Percentiles rank a stretch among this genome's conserved stretches.
phyloP scores from a whole-genome alignment of 371 early-diverging fungal species.

The Mycotypha africana region DNA sequence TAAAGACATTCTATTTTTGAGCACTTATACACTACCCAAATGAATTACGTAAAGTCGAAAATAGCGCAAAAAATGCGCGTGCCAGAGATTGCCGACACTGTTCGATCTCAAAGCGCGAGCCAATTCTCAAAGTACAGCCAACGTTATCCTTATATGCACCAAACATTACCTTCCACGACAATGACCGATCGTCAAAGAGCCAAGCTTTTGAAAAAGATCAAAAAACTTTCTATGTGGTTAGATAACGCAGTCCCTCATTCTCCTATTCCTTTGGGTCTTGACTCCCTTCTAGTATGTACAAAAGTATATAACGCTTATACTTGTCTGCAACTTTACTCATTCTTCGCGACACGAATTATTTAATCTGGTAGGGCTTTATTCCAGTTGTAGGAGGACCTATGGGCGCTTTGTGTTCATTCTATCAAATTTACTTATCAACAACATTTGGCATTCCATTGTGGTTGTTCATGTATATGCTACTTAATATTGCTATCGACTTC shows the following conservation, averaged over 20 bases:
- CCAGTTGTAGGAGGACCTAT: slow-evolving; percentile 34
- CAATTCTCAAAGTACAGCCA: slow-evolving; percentile 9
- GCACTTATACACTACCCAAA: neutral
- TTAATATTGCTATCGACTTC: slow-evolving; percentile 30
- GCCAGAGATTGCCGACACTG: slow-evolving; percentile 15
- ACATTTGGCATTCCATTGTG: slow-evolving; percentile 42
- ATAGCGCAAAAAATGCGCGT: slow-evolving; percentile 19
- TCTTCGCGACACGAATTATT: no score
- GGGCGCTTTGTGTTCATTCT: slow-evolving; percentile 20
- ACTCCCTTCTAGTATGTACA: slow-evolving; percentile 31
- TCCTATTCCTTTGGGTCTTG: slow-evolving; percentile 43
- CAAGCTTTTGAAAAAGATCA: slow-evolving; percentile 21
- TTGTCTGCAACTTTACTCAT: neutral
- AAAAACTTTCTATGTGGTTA: slow-evolving; percentile 25
- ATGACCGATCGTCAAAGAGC: slow-evolving; percentile 23
- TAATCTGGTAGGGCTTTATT: slow-evolving; percentile 26
- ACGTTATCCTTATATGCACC: slow-evolving; percentile 20
- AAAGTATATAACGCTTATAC: neutral
- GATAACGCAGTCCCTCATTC: slow-evolving; percentile 39
- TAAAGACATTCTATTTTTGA: no score
- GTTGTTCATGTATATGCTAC: slow-evolving; percentile 31
- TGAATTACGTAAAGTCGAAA: slow-evolving; percentile 23
- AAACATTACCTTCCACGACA: slow-evolving; percentile 15
- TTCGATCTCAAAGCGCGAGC: slow-evolving; percentile 15
- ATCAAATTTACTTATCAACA: slow-evolving; percentile 38